Base-by-base conservation (phyloP, 345 rosid species). In the Populus deltoides region DNA sequence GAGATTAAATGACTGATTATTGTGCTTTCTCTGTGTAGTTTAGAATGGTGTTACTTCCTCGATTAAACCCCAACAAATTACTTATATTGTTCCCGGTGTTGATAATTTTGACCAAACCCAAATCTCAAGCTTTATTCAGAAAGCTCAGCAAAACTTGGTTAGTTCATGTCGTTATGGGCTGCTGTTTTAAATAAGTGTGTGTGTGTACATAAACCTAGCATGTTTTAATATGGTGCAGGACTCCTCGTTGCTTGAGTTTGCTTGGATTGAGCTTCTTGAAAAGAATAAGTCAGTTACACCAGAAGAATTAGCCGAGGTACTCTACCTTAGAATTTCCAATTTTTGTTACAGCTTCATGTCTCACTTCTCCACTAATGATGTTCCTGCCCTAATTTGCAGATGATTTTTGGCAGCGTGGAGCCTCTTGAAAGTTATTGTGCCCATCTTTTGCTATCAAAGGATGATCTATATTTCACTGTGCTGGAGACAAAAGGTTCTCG, bases 201-300 rank as follows among this genome's bases (percentile, higher is more conserved):
- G 45, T 10, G 45, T 10, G 45, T 10, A 10, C 45, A 41, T 41
- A 41, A 41, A 41, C 3, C 45, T 71, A 17, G 57, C 74, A 20
- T 41, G 16, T 33, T 43, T 66, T 77, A 20, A 76, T 73, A 61
- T 18, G 67, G 38, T 85, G 81, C 87, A 95, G 99, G 99, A 93
- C 81, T 87, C 91, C 22, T 79, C 97, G 45, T 78, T 95, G 79
- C 87, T 95, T 47, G 98, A 95, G 92, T 90, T 92, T 78, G 99
- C 99, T 80, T 95, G 99, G 99, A 83, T 81, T 16, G 99, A 95
- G 88, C 94, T 95, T 72, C 93, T 92, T 76, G 98, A 95, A 86
- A 87, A 89, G 81, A 93, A 93, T 79, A 90, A 87, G 74, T 85
- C 97, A 25, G 93, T 93, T 74, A 92, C 97, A 9, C 84, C 91